Base-by-base conservation (phyloP, 805 yeast species). In the Suhomyces sp. region DNA sequence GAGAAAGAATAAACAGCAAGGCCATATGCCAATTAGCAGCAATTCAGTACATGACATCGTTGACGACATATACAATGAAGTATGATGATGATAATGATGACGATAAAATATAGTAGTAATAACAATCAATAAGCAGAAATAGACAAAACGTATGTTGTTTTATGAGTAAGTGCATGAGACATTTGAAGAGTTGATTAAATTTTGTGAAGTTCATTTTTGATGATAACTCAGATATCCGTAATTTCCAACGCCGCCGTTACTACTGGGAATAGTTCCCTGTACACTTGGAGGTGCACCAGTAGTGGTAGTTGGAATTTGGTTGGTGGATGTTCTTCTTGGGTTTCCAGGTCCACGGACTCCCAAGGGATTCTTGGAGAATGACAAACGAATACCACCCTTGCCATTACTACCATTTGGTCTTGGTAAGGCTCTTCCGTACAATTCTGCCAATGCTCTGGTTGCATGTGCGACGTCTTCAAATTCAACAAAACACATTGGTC, bases 401-500 rank as follows among this genome's bases (percentile, higher is more conserved):
- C 80, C 80, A 36, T 69, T 74, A 30, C 74, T 63, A 21, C 79
- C 81, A 34, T 80, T 80, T 4, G 87, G 76, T 53, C 96, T 76
- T 19, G 95, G 95, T 51, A 93, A 72, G 8, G 93, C 88, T 44
- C 93, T 74, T 11, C 98, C 98, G 56, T 93, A 93, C 31, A 93
- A 68, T 62, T 90, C 96, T 20, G 95, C 95, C 40, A 93, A 70
- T 0, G 98, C 97, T 51, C 87, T 74, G 2, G 98, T 88, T 1
- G 98, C 98, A 61, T 78, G 83, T 3, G 84, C 81, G 34, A 93
- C 95, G 58, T 91, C 97, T 50, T 93, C 98, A 66, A 93, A 93
- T 68, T 93, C 98, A 36, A 93, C 98, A 71, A 93, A 93, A 62
- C 98, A 93, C 98, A 93, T 93, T 36, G 98, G 98, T 4, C 98